Base-by-base conservation (phyloP, 2,329 filamentous ascomycete genomes). In the Colletotrichum tanaceti region DNA sequence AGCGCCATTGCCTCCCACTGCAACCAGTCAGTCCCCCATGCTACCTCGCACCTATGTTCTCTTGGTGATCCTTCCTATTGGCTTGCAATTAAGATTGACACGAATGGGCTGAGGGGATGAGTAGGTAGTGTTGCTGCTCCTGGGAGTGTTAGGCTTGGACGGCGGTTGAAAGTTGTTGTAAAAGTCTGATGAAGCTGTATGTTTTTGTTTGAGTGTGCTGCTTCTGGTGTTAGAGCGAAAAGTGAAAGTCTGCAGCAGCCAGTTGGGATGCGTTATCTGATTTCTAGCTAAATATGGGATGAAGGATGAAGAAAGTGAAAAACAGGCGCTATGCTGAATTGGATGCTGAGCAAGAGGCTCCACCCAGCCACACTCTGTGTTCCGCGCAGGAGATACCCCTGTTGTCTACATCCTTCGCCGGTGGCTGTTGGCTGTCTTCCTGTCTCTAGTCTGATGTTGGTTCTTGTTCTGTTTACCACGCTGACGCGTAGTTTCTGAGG, bases 251-350 rank as follows among this genome's bases (percentile, higher is more conserved):
- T n/a, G 13, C 39, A 18, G 39, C 39, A 49, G 63, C 67, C 52
- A 70, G 53, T 68, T 57, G 50, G 44, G 49, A 41, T 5, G n/a
- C 62, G 49, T 13, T 54, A 39, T 57, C 50, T 52, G 62, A 58
- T 43, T 47, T 57, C 61, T 38, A 54, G 44, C 57, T n/a, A 16
- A 65, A 57, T 44, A 50, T 52, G 22, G 35, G 65, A 65, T 62
- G 62, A 68, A 38, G 52, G 39, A 57, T 35, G n/a, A 46, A 46
- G 66, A 65, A 61, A 68, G 55, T 68, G 66, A 65, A 67, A 68
- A 65, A 13, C 35, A 22, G 14, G 50, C 62, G 63, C 66, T 38
- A 57, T 60, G 49, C 66, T 62, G 24, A 18, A 52, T 68, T 52
- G 49, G 63, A 61, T 55, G 62, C 65, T 55, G 65, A 68, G 57